phyloP scores from a whole-genome alignment of 2,329 filamentous ascomycete genomes.

The Emmonsiellopsis sp. region DNA sequence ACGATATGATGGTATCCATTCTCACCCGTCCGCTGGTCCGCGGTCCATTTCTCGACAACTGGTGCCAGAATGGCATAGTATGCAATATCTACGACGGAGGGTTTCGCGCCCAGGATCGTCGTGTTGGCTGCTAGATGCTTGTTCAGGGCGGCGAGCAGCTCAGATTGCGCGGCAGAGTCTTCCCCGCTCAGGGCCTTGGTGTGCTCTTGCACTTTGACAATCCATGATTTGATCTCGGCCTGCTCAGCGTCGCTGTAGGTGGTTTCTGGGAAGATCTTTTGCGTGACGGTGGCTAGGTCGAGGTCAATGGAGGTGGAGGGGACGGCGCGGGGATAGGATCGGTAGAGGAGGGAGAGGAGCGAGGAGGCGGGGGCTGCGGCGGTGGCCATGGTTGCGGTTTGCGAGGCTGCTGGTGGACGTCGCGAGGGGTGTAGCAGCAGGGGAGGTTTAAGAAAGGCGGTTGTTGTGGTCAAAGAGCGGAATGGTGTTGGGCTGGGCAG shows the following conservation, averaged over 20 bases:
- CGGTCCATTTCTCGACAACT: conserved; percentile 66
- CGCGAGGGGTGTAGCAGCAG: neutral
- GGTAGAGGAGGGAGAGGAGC: conserved; percentile 37
- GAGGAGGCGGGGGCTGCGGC: conserved; percentile 32
- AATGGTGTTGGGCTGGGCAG: neutral
- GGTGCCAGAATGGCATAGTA: conserved; percentile 73
- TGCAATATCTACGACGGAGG: conserved; percentile 76
- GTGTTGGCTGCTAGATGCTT: conserved; percentile 79
- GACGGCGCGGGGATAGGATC: conserved; percentile 33
- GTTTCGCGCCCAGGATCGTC: conserved; percentile 81
- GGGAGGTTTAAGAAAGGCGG: neutral
- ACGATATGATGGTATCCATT: conserved; percentile 85
- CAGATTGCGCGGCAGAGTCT: conserved; percentile 47
- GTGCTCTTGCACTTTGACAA: conserved; percentile 66
- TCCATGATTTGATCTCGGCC: conserved; percentile 82
- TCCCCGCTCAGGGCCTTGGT: conserved; percentile 41
- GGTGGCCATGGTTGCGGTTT: conserved; percentile 19
- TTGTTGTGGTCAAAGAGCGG: neutral
- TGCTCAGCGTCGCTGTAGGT: conserved; percentile 72
- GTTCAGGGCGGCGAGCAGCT: conserved; percentile 73
- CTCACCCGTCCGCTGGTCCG: conserved; percentile 83
- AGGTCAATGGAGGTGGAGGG: conserved; percentile 33
- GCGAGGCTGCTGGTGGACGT: neutral
- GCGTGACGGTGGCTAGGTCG: conserved; percentile 38
- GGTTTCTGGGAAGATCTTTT: conserved; percentile 58